Percentiles rank a stretch among this genome's conserved stretches.
Evolutionary conservation across 1,284 basidiomycete genomes (phyloP).

Genomic region (Agroathelia rolfsii): DNA sequence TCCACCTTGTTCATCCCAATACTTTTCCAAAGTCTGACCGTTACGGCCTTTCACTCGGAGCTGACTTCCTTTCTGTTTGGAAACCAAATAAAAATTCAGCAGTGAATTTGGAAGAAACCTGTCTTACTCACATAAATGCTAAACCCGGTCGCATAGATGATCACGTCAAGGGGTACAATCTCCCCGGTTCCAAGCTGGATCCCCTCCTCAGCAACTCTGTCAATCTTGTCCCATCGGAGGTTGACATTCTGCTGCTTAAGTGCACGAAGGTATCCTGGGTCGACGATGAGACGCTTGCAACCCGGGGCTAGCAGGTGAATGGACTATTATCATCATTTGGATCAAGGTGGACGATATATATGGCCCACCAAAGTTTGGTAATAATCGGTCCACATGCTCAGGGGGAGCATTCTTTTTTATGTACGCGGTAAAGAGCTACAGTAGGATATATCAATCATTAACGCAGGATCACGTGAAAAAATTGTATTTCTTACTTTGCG

Average conservation of each 20-base stretch:
- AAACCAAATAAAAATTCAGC: constrained; percentile 8
- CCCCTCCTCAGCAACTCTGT: constrained; percentile 30
- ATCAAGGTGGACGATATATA: not conserved
- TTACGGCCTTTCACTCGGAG: constrained; percentile 28
- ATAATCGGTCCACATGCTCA: constrained; percentile 31
- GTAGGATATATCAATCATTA: constrained; percentile 3
- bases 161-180: constrained; percentile 34
- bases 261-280: constrained; percentile 40
- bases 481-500: constrained; percentile 18
- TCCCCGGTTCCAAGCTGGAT: constrained; percentile 39
- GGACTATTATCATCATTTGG: constrained; percentile 2
- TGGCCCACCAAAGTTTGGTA: constrained; percentile 36
- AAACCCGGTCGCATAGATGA: constrained; percentile 43
- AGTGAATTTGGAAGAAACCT: too few relatives aligned
- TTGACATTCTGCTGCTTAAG: constrained; percentile 43
- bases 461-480: constrained; percentile 2
- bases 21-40: constrained; percentile 28
- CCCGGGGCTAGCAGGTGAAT: constrained; percentile 30
- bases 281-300: constrained; percentile 47
- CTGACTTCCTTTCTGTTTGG: constrained; percentile 21
- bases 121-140: too few relatives aligned
- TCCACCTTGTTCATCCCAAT: constrained; percentile 33
- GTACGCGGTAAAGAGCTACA: constrained; percentile 30
- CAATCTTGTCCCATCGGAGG: constrained; percentile 35
- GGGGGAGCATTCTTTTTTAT: constrained; percentile 34